phyloP scores from a whole-genome alignment of 192 early-diverging fungal species.

The Umbelopsis vinacea region DNA sequence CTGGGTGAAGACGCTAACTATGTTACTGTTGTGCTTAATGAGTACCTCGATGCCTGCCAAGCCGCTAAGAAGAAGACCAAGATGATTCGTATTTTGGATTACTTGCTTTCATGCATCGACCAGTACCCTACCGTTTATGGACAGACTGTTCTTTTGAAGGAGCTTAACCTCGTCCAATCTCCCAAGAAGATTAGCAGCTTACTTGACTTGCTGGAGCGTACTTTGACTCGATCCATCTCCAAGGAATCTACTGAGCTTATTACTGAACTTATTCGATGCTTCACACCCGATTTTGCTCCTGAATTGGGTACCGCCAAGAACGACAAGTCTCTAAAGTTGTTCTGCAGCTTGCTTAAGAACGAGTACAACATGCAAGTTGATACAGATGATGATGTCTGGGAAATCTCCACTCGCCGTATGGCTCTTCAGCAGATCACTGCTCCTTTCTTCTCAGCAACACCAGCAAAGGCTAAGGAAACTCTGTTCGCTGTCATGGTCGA shows the following conservation, averaged over 20 bases:
- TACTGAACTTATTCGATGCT: conserved; percentile 56
- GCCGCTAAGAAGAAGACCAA: conserved; percentile 31
- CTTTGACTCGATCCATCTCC: conserved; percentile 46
- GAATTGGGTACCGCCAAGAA: conserved; percentile 51
- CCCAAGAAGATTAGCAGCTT: conserved; percentile 64
- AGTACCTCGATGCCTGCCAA: conserved; percentile 21
- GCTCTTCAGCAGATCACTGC: conserved; percentile 49
- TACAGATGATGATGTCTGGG: conserved; percentile 47
- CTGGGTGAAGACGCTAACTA: conserved; percentile 48
- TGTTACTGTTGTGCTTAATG: conserved; percentile 26
- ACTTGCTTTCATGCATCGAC: conserved; percentile 60
- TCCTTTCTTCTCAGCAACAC: conserved; percentile 45
- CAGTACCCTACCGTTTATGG: conserved; percentile 43
- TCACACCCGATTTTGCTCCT: conserved; percentile 48
- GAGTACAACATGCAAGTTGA: conserved; percentile 37
- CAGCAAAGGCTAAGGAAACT: conserved; percentile 42
- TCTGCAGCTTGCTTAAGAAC: conserved; percentile 54
- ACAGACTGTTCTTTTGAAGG: conserved; percentile 56
- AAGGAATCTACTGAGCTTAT: conserved; percentile 38
- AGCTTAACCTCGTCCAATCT: conserved; percentile 53
- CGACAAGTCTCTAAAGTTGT: conserved; percentile 51
- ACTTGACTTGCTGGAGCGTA: conserved; percentile 58
- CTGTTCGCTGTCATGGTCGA: conserved; percentile 58
- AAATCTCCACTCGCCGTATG: conserved; percentile 48
- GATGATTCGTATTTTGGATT: conserved; percentile 43